These are phyloP conservation scores for Diutina sp. DNA, from an alignment of 1,139 yeast genomes.

Conservation along the genomic window DNA sequence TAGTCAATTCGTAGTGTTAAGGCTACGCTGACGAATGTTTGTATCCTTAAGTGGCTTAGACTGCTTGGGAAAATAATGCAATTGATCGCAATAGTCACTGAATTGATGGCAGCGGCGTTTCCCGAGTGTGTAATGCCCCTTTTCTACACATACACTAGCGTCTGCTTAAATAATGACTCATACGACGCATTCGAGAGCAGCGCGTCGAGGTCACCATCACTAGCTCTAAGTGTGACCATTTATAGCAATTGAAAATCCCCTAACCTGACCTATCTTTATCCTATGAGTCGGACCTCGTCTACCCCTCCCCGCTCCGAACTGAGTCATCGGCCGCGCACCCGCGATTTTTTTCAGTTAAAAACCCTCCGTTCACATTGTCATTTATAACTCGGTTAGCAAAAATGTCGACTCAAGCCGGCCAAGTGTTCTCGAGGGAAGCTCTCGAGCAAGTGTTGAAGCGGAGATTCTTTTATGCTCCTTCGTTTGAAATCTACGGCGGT, in stretches of 20 bases:
- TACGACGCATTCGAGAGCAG: neutral
- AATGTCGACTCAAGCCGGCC: slow-evolving; percentile 20
- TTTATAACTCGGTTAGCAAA: slow-evolving; percentile 5
- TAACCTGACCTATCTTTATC: no score
- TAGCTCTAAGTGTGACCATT: no score
- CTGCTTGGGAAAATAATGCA: no score
- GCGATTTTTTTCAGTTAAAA: neutral
- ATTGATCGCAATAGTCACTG: no score
- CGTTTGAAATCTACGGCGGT: slow-evolving; percentile 96
- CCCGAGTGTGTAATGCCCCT: neutral
- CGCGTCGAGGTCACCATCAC: neutral
- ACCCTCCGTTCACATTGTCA: neutral
- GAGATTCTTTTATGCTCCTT: slow-evolving; percentile 94
- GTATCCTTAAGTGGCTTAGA: no score
- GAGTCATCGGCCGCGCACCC: neutral
- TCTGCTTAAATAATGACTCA: neutral
- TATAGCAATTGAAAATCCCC: no score
- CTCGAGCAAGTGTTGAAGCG: slow-evolving; percentile 87
- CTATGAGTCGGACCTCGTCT: no score
- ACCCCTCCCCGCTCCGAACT: no score
- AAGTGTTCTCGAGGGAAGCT: slow-evolving; percentile 65
- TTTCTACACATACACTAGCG: neutral
- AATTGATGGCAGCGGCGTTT: neutral
- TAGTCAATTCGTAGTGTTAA: neutral
- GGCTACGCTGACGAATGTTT: no score